phyloP scores from a whole-genome alignment of 2,329 filamentous ascomycete species.

The Cercospora sp. region DNA sequence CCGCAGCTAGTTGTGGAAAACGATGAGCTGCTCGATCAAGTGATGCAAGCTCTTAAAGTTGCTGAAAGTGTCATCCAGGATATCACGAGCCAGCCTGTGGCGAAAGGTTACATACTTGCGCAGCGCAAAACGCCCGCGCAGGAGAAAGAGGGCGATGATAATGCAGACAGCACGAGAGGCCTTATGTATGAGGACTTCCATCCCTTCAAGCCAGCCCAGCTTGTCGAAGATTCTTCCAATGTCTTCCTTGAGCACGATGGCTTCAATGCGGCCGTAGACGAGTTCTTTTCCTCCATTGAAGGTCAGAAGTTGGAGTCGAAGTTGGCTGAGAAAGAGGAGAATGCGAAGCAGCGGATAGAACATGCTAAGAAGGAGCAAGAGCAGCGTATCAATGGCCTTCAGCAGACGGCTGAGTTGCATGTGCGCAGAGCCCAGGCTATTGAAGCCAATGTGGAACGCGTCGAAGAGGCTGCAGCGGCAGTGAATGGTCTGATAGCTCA shows the following conservation, averaged over 20 bases:
- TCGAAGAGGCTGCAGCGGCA: conserved; percentile 89
- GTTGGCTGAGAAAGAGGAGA: conserved; percentile 76
- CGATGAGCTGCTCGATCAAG: conserved; percentile 62
- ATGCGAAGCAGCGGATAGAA: conserved; percentile 80
- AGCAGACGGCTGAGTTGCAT: conserved; percentile 79
- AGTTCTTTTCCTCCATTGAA: conserved; percentile 96
- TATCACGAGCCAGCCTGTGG: conserved; percentile 64
- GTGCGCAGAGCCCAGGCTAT: conserved; percentile 87
- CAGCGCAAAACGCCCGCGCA: conserved; percentile 47
- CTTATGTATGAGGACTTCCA: conserved; percentile 93
- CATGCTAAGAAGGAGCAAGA: conserved; percentile 80
- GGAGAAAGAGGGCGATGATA: conserved; percentile 38
- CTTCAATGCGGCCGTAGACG: conserved; percentile 92
- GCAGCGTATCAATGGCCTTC: conserved; percentile 79
- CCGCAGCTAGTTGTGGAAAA: conserved; percentile 70
- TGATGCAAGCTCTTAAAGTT: conserved; percentile 68
- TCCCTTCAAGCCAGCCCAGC: conserved; percentile 82
- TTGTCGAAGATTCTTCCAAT: conserved; percentile 65
- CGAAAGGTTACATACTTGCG: conserved; percentile 86
- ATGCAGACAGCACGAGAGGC: conserved; percentile 44
- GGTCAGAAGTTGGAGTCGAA: conserved; percentile 86
- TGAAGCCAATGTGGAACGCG: conserved; percentile 83
- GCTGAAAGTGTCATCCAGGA: conserved; percentile 69
- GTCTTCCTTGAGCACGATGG: conserved; percentile 75
- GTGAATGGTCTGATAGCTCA: conserved; percentile 89